These are phyloP conservation scores for Petasospora fabianii DNA, from an alignment of 1,139 yeast species.

Conservation along the genomic window DNA sequence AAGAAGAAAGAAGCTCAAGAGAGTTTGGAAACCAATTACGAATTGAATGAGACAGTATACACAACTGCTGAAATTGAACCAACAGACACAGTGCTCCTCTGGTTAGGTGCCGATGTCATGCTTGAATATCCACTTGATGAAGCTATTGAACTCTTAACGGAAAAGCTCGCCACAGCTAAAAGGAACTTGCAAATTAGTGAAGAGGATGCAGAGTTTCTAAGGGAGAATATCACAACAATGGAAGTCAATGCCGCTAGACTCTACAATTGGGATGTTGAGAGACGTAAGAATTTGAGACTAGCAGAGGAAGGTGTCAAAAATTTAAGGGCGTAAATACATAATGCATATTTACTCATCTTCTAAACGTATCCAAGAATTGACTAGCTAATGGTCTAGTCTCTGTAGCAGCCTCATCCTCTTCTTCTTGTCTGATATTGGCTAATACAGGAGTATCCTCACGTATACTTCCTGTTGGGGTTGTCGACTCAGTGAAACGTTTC, in stretches of 20 bases:
- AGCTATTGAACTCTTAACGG: conserved; percentile 66
- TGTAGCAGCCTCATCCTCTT: conserved; percentile 41
- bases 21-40: conserved; percentile 68
- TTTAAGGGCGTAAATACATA: conserved; percentile 29
- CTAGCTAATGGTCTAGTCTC: conserved; percentile 58
- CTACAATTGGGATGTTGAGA: conserved; percentile 93
- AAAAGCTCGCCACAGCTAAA: conserved; percentile 61
- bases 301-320: conserved; percentile 39
- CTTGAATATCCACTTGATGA: conserved; percentile 89
- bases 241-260: conserved; percentile 95
- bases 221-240: conserved; percentile 95
- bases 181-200: conserved; percentile 57
- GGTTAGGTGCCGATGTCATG: conserved; percentile 99
- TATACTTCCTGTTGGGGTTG: neutral
- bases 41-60: conserved; percentile 86
- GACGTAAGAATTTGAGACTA: conserved; percentile 49
- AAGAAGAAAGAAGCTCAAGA: conserved; percentile 42
- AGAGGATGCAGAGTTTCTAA: conserved; percentile 83
- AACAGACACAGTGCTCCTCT: conserved; percentile 67
- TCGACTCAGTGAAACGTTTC: conserved; percentile 6
- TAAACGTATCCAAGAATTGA: conserved; percentile 56
- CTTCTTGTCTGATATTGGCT: conserved; percentile 14
- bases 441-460: conserved; percentile 13
- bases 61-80: conserved; percentile 71
- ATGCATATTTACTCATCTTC: conserved; percentile 28